These are phyloP conservation scores for Euclidium syriacum DNA, from an alignment of 345 rosid genomes.

Conservation along the genomic window DNA sequence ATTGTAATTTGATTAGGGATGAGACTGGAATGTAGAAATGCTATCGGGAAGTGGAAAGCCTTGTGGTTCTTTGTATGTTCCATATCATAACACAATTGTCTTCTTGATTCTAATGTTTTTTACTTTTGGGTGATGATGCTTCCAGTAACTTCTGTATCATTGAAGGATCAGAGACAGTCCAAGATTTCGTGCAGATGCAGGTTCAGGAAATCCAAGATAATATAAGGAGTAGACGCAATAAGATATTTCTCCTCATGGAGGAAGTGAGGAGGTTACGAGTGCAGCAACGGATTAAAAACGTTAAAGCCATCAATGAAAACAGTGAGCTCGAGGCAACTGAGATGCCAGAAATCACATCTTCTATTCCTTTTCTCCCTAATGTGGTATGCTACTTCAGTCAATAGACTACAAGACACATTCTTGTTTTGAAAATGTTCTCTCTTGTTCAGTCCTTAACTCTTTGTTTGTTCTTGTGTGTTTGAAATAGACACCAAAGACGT, in stretches of 20 bases:
- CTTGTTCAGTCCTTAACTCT: background rate
- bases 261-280: slow-evolving; percentile 91
- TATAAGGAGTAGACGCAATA: slow-evolving; percentile 83
- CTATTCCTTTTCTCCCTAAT: slow-evolving; percentile 76
- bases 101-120: background rate
- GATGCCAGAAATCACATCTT: slow-evolving; percentile 92
- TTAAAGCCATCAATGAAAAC: slow-evolving; percentile 29
- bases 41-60: background rate
- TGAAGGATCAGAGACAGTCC: slow-evolving; percentile 92
- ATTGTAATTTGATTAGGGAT: background rate
- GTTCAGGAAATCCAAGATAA: slow-evolving; percentile 72
- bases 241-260: slow-evolving; percentile 96
- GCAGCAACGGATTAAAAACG: slow-evolving; percentile 68
- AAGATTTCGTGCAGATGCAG: slow-evolving; percentile 89
- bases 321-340: slow-evolving; percentile 56
- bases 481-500: slow-evolving; percentile 66
- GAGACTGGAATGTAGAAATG: background rate
- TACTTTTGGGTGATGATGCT: background rate
- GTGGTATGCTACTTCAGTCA: slow-evolving; percentile 42
- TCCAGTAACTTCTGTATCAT: slow-evolving; percentile 86
- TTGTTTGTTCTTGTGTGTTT: slow-evolving; percentile 9
- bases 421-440: background rate
- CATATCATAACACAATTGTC: background rate
- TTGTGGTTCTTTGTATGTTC: background rate
- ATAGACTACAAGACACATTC: background rate